A percentile compares a stretch with the other conserved stretches of the same genome.
Evolutionary conservation across 768 basidiomycete genomes (phyloP).

Genomic region (Omphalotus guepiniiformis): DNA sequence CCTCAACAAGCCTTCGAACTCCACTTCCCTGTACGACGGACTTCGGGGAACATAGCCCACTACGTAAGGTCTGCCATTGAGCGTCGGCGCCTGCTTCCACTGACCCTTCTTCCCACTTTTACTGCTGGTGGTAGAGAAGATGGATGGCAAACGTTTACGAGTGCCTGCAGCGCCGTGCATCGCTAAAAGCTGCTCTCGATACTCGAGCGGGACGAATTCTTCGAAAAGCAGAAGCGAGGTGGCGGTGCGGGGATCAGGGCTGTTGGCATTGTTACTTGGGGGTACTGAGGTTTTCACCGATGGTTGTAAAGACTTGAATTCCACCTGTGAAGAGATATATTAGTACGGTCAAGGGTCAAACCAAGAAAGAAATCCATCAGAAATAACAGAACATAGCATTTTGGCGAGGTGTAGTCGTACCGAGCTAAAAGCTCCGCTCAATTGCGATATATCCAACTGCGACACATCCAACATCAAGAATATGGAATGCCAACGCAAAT

Average conservation of each 20-base stretch:
- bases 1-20: slow-evolving; percentile 74
- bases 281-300: slow-evolving; percentile 27
- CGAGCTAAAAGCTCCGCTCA: too few species aligned
- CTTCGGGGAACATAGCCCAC: slow-evolving; percentile 54
- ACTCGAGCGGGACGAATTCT: slow-evolving; percentile 90
- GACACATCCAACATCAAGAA: too few species aligned
- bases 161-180: slow-evolving; percentile 31
- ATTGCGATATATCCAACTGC: too few species aligned
- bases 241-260: slow-evolving; percentile 67
- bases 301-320: slow-evolving; percentile 82
- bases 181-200: slow-evolving; percentile 65
- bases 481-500: too few species aligned
- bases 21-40: slow-evolving; percentile 57
- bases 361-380: too few species aligned
- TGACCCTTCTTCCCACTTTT: slow-evolving; percentile 32
- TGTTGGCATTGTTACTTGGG: slow-evolving; percentile 20
- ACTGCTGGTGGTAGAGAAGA: slow-evolving; percentile 48
- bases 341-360: too few species aligned
- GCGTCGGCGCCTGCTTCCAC: slow-evolving; percentile 81
- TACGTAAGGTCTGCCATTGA: slow-evolving; percentile 76
- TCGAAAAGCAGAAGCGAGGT: slow-evolving; percentile 80
- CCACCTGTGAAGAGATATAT: too few species aligned
- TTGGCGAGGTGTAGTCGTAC: too few species aligned
- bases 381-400: too few species aligned
- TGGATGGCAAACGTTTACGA: slow-evolving; percentile 62